Conservation (phyloP, 2,329 filamentous ascomycete species). For the Alternaria angustiovoidea region DNA sequence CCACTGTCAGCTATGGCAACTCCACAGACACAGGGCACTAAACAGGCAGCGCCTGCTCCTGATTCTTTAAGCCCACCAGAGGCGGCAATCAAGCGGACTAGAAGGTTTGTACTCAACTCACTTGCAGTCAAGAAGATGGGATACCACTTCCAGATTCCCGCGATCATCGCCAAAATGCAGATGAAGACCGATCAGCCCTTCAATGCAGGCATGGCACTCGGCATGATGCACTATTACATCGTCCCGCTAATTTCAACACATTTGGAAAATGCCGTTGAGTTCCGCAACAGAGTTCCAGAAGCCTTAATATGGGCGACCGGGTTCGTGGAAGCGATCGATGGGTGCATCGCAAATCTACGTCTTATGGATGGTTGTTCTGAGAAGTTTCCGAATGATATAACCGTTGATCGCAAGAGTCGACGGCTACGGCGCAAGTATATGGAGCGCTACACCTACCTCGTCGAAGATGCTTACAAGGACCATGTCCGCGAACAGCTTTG, state of each 20-base stretch:
- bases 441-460: constrained; percentile 6
- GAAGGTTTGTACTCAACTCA: background rate
- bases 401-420: constrained; percentile 2
- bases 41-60: background rate
- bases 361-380: constrained; percentile 5
- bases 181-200: constrained; percentile 7
- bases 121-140: background rate
- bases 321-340: constrained; percentile 17
- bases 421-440: constrained; percentile 10
- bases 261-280: constrained; percentile 11
- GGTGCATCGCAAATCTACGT: constrained; percentile 8
- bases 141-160: constrained; percentile 7
- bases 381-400: constrained; percentile 1
- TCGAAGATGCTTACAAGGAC: constrained; percentile 11
- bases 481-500: constrained; percentile 9
- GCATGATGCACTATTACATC: constrained; percentile 16
- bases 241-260: constrained; percentile 10
- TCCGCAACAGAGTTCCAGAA: constrained; percentile 4
- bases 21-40: background rate
- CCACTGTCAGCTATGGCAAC: background rate
- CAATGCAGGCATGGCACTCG: constrained; percentile 9
- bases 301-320: background rate
- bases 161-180: background rate
- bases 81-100: background rate
- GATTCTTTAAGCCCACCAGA: background rate